Evolutionary conservation across 139 green algal species (phyloP).

Genomic region (Auxenochlorella pyrenoidosa): DNA sequence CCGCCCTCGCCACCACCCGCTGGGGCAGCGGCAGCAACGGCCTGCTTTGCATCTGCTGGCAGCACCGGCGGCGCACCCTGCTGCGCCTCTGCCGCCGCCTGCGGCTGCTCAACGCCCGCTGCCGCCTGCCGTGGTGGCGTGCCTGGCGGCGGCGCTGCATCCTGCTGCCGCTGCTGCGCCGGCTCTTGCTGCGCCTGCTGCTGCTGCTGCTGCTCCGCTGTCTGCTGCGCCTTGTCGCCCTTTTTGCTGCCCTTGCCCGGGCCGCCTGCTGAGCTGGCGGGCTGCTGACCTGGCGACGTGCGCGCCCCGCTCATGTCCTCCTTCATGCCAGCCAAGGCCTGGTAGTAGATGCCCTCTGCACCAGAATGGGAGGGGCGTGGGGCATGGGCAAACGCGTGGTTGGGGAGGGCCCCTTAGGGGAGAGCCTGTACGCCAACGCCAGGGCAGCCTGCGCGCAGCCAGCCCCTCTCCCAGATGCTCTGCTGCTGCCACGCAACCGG

Average conservation of each 20-base stretch:
- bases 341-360: slow-evolving; percentile 96
- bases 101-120: background rate
- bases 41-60: too few relatives aligned
- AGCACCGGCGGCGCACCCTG: background rate
- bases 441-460: too few relatives aligned
- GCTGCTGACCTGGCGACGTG: background rate
- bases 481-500: too few relatives aligned
- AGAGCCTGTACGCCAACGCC: background rate
- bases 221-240: slow-evolving; percentile 1
- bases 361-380: too few relatives aligned
- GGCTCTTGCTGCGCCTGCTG: background rate
- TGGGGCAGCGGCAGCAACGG: background rate
- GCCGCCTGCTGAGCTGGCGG: background rate
- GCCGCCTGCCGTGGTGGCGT: too few relatives aligned
- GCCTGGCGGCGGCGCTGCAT: background rate
- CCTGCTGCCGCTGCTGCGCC: slow-evolving; percentile 3
- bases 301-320: slow-evolving; percentile 82
- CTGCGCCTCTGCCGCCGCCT: background rate
- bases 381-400: background rate
- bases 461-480: too few relatives aligned
- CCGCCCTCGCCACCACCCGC: background rate
- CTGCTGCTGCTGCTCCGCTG: background rate
- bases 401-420: too few relatives aligned
- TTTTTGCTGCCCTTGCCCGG: slow-evolving; percentile 27
- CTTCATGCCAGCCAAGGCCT: slow-evolving; percentile 84